phyloP scores from a whole-genome alignment of 2,329 filamentous ascomycete genomes.

The Nectriaceae sp. region DNA sequence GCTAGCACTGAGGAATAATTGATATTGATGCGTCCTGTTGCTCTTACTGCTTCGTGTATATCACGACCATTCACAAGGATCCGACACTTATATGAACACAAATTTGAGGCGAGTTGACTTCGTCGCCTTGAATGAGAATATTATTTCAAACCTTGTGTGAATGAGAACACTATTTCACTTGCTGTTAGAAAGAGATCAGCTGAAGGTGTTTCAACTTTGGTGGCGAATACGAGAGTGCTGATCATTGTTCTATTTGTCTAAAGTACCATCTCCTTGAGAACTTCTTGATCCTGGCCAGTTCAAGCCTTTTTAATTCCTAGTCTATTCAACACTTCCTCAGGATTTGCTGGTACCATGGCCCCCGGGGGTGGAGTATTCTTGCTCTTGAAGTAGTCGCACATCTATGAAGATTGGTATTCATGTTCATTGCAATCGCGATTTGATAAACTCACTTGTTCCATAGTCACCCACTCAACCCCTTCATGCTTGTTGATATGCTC shows the following conservation, averaged over 20 bases:
- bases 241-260: too few relatives aligned
- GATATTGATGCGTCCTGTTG: too few relatives aligned
- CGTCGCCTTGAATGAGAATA: neutral
- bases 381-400: slow-evolving; percentile 71
- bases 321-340: slow-evolving; percentile 18
- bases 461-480: slow-evolving; percentile 67
- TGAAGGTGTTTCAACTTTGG: too few relatives aligned
- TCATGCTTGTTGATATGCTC: slow-evolving; percentile 66
- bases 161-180: too few relatives aligned
- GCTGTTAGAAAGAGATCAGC: too few relatives aligned
- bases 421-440: neutral
- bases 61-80: too few relatives aligned
- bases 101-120: neutral
- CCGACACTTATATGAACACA: neutral
- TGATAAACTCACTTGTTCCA: slow-evolving; percentile 53
- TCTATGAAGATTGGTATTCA: slow-evolving; percentile 29
- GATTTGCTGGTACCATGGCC: slow-evolving; percentile 59
- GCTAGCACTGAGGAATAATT: too few relatives aligned
- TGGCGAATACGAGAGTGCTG: too few relatives aligned
- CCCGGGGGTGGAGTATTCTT: slow-evolving; percentile 60
- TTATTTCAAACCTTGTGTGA: too few relatives aligned
- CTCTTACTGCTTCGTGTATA: too few relatives aligned
- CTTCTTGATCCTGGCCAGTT: too few relatives aligned
- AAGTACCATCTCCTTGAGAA: too few relatives aligned
- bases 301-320: neutral